These are phyloP conservation scores for Daldinia childiae DNA, from an alignment of 495 filamentous ascomycete genomes.

Conservation along the genomic window DNA sequence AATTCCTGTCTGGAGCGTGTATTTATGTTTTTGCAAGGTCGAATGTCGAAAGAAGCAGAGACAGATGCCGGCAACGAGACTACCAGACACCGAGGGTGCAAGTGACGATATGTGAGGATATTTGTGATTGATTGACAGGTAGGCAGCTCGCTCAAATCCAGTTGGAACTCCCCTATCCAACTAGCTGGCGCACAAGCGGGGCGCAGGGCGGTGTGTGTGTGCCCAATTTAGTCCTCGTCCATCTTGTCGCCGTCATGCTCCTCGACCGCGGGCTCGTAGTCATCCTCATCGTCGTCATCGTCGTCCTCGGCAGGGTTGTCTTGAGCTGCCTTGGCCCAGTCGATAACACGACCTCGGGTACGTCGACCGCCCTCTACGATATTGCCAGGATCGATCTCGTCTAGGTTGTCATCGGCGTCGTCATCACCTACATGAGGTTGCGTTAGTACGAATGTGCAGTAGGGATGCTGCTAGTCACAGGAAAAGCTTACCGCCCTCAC, in stretches of 20 bases:
- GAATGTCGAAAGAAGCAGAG: constrained; percentile 17
- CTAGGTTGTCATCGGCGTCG: constrained; percentile 83
- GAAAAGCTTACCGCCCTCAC: constrained; percentile 56
- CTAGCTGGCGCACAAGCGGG: constrained; percentile 8
- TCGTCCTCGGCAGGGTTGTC: constrained; percentile 74
- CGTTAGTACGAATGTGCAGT: constrained; percentile 22
- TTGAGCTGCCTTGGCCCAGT: constrained; percentile 83
- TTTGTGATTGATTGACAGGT: constrained; percentile 6
- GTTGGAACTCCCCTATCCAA: constrained; percentile 30
- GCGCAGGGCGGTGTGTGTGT: not conserved
- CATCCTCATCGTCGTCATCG: constrained; percentile 83
- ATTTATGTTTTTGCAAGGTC: constrained; percentile 10
- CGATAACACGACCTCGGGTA: constrained; percentile 84
- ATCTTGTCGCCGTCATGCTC: constrained; percentile 54
- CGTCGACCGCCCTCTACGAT: constrained; percentile 81
- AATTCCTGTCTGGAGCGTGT: constrained; percentile 22
- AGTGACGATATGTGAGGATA: constrained; percentile 13
- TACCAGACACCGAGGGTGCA: constrained; percentile 20
- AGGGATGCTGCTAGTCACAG: constrained; percentile 22
- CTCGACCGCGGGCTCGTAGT: constrained; percentile 56
- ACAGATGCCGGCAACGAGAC: constrained; percentile 7
- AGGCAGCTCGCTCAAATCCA: constrained; percentile 8
- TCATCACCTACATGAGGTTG: constrained; percentile 60
- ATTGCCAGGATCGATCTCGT: constrained; percentile 88
- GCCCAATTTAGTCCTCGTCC: constrained; percentile 55